phyloP scores from a whole-genome alignment of 495 filamentous ascomycete genomes.

The Penicillium macrosclerotiorum region DNA sequence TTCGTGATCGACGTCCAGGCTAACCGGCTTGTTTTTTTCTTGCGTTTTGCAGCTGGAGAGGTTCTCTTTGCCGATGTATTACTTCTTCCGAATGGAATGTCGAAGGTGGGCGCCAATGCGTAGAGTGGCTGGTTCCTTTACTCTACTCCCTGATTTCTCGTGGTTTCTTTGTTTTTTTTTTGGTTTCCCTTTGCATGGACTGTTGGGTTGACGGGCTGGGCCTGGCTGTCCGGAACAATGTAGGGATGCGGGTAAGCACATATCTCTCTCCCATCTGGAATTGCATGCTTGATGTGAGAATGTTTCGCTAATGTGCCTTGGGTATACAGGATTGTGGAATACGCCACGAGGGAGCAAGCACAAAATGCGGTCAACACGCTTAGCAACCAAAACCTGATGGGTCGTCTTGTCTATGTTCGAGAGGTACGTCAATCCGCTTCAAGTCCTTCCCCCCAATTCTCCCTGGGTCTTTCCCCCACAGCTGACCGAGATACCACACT shows the following conservation, averaged over 20 bases:
- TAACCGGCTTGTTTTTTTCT: constrained; percentile 27
- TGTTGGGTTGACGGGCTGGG: constrained; percentile 99
- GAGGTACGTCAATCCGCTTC: constrained; percentile 71
- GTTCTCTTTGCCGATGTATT: constrained; percentile 99
- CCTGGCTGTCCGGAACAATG: constrained; percentile 81
- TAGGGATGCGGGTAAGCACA: constrained; percentile 99
- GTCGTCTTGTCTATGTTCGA: constrained; percentile 94
- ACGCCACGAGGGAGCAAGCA: constrained; percentile 98
- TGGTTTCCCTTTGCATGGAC: constrained; percentile 77
- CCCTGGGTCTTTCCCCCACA: too few relatives aligned
- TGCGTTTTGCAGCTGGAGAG: constrained; percentile 88
- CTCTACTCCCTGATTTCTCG: constrained; percentile 39
- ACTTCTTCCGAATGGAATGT: constrained; percentile 99
- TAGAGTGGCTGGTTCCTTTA: constrained; percentile 84
- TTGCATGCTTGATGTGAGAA: not conserved
- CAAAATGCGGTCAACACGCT: constrained; percentile 96
- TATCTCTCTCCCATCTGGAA: constrained; percentile 16
- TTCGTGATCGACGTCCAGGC: too few relatives aligned
- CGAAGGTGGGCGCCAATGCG: constrained; percentile 99
- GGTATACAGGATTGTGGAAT: constrained; percentile 96
- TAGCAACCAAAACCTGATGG: constrained; percentile 98
- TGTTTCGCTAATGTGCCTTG: too few relatives aligned
- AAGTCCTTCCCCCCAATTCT: too few relatives aligned
- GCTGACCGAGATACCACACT: too few relatives aligned
- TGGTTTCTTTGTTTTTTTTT: constrained; percentile 59